These are phyloP conservation scores for Neobulgaria alba DNA, from an alignment of 2,329 filamentous ascomycete genomes.

Conservation along the genomic window DNA sequence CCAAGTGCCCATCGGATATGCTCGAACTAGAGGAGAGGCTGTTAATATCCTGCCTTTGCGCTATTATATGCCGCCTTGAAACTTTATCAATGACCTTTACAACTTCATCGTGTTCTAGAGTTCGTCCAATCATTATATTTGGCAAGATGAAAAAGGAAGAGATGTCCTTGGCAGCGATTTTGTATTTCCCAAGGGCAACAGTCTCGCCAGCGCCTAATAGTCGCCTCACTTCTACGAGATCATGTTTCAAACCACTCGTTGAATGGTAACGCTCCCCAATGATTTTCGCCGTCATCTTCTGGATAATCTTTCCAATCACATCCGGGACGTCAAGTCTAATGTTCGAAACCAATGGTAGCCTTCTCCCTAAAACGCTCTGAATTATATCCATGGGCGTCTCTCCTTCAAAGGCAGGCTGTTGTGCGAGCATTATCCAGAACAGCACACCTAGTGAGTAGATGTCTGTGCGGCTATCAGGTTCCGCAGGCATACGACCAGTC, in stretches of 20 bases:
- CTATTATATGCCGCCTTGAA: slow-evolving; percentile 35
- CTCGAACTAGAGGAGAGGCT: slow-evolving; percentile 42
- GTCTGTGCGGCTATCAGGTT: slow-evolving; percentile 85
- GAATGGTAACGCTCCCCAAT: slow-evolving; percentile 85
- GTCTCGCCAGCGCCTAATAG: slow-evolving; percentile 68
- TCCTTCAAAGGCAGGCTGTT: slow-evolving; percentile 71
- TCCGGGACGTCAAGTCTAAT: slow-evolving; percentile 79
- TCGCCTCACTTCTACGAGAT: slow-evolving; percentile 65
- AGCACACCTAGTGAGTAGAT: slow-evolving; percentile 87
- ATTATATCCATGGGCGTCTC: slow-evolving; percentile 80
- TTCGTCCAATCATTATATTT: slow-evolving; percentile 69
- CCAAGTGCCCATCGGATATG: slow-evolving; percentile 34
- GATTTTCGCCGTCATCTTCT: slow-evolving; percentile 85
- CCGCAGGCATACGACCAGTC: slow-evolving; percentile 83
- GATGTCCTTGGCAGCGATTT: slow-evolving; percentile 72
- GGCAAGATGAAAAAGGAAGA: slow-evolving; percentile 92
- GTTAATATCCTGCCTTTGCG: slow-evolving; percentile 33
- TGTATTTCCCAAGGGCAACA: slow-evolving; percentile 61
- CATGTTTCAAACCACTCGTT: slow-evolving; percentile 74
- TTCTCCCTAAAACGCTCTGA: slow-evolving; percentile 74
- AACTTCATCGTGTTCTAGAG: slow-evolving; percentile 61
- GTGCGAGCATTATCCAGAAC: slow-evolving; percentile 78
- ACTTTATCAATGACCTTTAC: slow-evolving; percentile 69
- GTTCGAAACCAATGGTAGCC: slow-evolving; percentile 67
- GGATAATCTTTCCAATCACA: slow-evolving; percentile 71